Percentiles rank a stretch among this genome's conserved stretches.
phyloP scores from a whole-genome alignment of 2,329 filamentous ascomycete species.

The Botrytis cinerea region DNA sequence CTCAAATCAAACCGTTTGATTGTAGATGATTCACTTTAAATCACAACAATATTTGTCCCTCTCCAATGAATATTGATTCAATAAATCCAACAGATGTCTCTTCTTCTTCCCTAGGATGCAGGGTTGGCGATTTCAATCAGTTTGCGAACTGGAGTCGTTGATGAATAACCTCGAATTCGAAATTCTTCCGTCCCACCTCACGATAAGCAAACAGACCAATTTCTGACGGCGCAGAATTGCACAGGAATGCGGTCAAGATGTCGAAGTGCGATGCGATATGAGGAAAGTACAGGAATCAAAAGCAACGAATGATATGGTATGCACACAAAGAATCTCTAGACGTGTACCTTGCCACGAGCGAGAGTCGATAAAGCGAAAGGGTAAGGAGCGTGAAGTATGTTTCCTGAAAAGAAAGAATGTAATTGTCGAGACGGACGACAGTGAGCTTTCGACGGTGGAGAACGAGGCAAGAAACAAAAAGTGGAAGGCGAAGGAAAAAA shows the following conservation, averaged over 20 bases:
- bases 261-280: constrained; percentile 4
- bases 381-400: constrained; percentile 19
- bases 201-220: neutral
- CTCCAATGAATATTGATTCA: neutral
- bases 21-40: constrained; percentile 11
- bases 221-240: neutral
- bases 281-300: neutral
- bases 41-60: neutral
- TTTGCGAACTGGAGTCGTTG: neutral
- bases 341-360: constrained; percentile 18
- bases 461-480: constrained; percentile 15
- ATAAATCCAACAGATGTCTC: neutral
- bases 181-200: neutral
- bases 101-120: neutral
- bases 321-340: neutral
- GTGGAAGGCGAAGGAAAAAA: neutral
- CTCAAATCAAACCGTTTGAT: neutral
- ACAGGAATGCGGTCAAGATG: neutral
- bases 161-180: neutral
- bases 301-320: constrained; percentile 7
- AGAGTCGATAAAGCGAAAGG: neutral
- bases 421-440: neutral
- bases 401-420: constrained; percentile 12
- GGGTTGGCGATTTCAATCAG: neutral
- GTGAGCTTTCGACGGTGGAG: neutral